Base-by-base conservation (phyloP, 2,329 filamentous ascomycete genomes). In the Aspergillus ustus region DNA sequence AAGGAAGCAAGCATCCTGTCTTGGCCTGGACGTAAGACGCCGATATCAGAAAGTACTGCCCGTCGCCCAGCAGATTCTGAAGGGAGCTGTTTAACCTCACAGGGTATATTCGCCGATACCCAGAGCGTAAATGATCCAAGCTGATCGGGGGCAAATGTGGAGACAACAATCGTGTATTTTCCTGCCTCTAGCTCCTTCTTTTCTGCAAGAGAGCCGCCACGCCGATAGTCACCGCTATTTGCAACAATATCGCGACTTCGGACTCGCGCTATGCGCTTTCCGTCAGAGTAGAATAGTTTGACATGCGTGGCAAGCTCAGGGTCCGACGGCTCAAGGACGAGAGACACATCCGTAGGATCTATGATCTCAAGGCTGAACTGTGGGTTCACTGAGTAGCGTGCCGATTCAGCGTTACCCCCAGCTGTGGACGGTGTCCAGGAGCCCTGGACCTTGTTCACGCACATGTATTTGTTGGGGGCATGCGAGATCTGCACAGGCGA, bases 181-280 rank as follows among this genome's bases (percentile, higher is more conserved):
- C 94, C 94, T 0, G 86, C 80, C 44, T 88, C 87, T 19, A 97
- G 79, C 20, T 80, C 71, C 70, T 75, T 67, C 7, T 85, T 79
- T 64, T 91, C 86, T 2, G 90, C 88, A 34, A 93, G 81, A 4
- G 91, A 91, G 72, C 90, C 91, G 29, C 91, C 90, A 29, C 89
- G 88, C 52, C 91, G 88, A 77, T 99, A 97, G 67, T 97, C 92
- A n/a, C 91, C 91, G 37, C 92, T 96, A 59, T 92, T 89, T 22
- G 86, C 86, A 25, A 96, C 84, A 44, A 98, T 87, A 72, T 97
- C 93, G 67, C 91, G 88, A 56, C 66, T 87, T 83, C 52, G 88
- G 17, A 97, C 83, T 22, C 85, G 80, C 19, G 87, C 85, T 1
- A 95, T 85, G 44, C 93, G 87, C 67, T 88, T 84, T 11, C 92